Conservation (phyloP, 1,284 basidiomycete species). For the Apiotrichum brassicae region DNA sequence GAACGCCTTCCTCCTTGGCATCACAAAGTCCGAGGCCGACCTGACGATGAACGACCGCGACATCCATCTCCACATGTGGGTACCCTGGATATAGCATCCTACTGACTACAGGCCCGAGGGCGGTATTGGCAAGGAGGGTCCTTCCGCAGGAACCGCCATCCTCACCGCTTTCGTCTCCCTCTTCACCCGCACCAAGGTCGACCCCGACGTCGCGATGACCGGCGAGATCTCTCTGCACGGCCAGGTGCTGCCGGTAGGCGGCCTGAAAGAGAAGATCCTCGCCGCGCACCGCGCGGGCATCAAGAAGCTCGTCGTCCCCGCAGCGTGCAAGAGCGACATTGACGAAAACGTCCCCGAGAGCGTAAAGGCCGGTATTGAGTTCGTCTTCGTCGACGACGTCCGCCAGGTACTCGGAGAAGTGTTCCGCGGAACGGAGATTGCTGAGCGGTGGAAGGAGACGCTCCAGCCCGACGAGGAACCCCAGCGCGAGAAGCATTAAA, state of each 20-base stretch:
- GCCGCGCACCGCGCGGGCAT: slow-evolving; percentile 91
- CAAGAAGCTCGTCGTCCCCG: slow-evolving; percentile 75
- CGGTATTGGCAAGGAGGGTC: slow-evolving; percentile 95
- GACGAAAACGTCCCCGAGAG: slow-evolving; percentile 92
- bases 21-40: slow-evolving; percentile 64
- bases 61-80: slow-evolving; percentile 79
- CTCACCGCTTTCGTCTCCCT: slow-evolving; percentile 84
- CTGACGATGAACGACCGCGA: slow-evolving; percentile 77
- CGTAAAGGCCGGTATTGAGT: slow-evolving; percentile 85
- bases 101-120: slow-evolving; percentile 62
- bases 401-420: slow-evolving; percentile 79
- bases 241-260: slow-evolving; percentile 87
- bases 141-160: slow-evolving; percentile 91
- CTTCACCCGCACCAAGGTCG: slow-evolving; percentile 73
- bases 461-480: slow-evolving; percentile 38
- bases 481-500: slow-evolving; percentile 11
- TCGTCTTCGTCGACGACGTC: slow-evolving; percentile 85
- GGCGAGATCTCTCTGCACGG: slow-evolving; percentile 89
- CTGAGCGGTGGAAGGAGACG: slow-evolving; percentile 63
- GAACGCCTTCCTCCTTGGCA: slow-evolving; percentile 80
- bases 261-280: slow-evolving; percentile 90
- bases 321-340: slow-evolving; percentile 80
- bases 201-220: slow-evolving; percentile 89
- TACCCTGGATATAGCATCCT: too few relatives aligned
- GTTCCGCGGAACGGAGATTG: slow-evolving; percentile 59